Evolutionary conservation across 768 basidiomycete species (phyloP), one percentile per base, ranked within the genome.

Genomic region (Fistulinella prunicolor): DNA sequence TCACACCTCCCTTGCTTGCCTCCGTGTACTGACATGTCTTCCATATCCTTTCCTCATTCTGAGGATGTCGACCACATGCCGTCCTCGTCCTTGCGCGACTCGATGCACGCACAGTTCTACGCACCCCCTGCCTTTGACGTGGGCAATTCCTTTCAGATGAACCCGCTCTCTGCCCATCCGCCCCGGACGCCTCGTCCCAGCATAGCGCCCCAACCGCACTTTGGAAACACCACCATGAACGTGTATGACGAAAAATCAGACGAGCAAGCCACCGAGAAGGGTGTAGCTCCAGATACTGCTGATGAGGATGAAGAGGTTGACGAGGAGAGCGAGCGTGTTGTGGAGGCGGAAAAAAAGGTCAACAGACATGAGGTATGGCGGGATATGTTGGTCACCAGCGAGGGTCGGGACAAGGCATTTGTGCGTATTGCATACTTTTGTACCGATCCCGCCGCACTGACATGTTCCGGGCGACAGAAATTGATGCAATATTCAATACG

Each of bases 381-480:
- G 53, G 90, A 91, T 48, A 80, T 92, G 64, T 71, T 92, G 44
- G 74, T 82, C 58, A 84, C 87, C 23, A 87, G 85, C 56, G 76
- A 80, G 55, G 90, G 90, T 42, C 76, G 90, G 57, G 90, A 93
- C 68, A 93, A 93, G 70, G 81, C 82, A 23, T 85, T 93, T 62
- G 89, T 92, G 70, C 60, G 87, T 77, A 34, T 37, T 38, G 29
- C 38, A 39, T 38, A 19, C 24, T 12, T 24, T 1, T 39, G 21
- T 38, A 37, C 28, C 16, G 21, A 24, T 26, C 34, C 23, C 16
- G 4, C 12, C 7, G 21, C 23, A 36, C 26, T 53, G 43, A 59
- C 41, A 29, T 40, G 3, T 42, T 41, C 14, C 30, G 28, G 38
- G 22, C 32, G 34, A 41, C 54, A 92, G 89, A 93, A 93, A 90